Percentiles rank a stretch among this genome's conserved stretches.
Conservation (phyloP, 176 grass and related monocot species). For the Aegilops bicornis region DNA sequence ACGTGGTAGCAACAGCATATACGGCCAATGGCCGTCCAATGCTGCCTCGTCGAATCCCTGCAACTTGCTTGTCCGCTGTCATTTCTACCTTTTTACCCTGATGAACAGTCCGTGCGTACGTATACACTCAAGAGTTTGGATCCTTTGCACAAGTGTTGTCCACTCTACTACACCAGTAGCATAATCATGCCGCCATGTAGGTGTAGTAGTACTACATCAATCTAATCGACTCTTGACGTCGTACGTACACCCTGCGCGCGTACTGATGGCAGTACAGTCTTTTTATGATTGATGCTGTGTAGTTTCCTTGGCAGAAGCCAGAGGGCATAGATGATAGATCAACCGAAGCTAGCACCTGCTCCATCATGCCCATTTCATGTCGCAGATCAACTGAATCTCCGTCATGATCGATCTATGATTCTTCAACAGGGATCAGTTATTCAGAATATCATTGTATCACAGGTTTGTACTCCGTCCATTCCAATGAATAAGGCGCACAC, state of each 20-base stretch:
- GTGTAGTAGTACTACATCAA: not conserved
- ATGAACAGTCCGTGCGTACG: not conserved
- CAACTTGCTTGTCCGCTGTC: not conserved
- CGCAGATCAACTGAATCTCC: not conserved
- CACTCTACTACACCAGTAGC: not conserved
- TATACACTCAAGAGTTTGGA: not conserved
- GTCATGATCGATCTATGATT: constrained; percentile 16
- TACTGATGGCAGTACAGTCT: not conserved
- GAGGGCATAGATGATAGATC: not conserved
- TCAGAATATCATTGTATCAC: too few species aligned
- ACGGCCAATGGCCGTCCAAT: not conserved
- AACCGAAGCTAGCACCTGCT: not conserved
- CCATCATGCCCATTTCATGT: not conserved
- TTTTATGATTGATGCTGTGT: constrained; percentile 3
- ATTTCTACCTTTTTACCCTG: constrained; percentile 15
- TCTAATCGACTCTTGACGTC: not conserved
- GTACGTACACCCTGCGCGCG: not conserved
- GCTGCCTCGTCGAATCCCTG: not conserved
- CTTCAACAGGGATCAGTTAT: not conserved
- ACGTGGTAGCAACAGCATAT: not conserved
- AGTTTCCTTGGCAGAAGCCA: not conserved
- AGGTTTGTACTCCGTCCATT: too few species aligned
- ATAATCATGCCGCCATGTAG: not conserved
- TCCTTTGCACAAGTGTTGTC: not conserved
- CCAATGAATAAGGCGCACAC: too few species aligned